Percentiles rank a stretch among this genome's conserved stretches.
These are phyloP conservation scores for Coemansia asiatica DNA, from an alignment of 192 early-diverging fungal genomes.

Conservation along the genomic window DNA sequence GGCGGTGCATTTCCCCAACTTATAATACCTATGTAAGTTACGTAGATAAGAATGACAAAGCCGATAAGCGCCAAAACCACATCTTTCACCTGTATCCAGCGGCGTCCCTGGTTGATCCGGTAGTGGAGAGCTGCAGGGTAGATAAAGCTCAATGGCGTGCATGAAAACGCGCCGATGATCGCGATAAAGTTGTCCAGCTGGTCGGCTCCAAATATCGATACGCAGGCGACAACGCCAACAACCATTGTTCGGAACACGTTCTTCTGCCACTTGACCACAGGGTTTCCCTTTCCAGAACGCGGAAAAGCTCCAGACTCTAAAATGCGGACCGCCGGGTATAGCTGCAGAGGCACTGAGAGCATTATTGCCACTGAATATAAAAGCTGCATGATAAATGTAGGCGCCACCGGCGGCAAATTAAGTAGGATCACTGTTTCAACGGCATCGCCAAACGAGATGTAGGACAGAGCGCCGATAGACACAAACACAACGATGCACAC, in stretches of 20 bases:
- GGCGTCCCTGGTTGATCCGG: constrained; percentile 55
- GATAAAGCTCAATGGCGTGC: constrained; percentile 76
- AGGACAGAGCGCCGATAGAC: constrained; percentile 75
- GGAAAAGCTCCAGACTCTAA: constrained; percentile 81
- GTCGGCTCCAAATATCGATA: constrained; percentile 77
- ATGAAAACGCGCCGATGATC: constrained; percentile 81
- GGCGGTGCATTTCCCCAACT: constrained; percentile 47
- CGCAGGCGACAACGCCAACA: constrained; percentile 64
- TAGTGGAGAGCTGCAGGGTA: constrained; percentile 86
- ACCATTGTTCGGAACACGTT: constrained; percentile 75
- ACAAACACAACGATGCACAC: constrained; percentile 79
- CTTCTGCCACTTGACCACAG: constrained; percentile 81
- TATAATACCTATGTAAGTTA: constrained; percentile 61
- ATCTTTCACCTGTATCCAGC: constrained; percentile 59
- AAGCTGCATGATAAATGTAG: constrained; percentile 71
- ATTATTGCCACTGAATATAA: constrained; percentile 94
- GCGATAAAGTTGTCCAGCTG: constrained; percentile 84
- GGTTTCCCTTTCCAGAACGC: constrained; percentile 74
- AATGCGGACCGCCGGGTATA: constrained; percentile 93
- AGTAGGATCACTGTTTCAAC: constrained; percentile 88
- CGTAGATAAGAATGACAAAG: constrained; percentile 72
- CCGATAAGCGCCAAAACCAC: constrained; percentile 67
- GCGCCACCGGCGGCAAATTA: constrained; percentile 70
- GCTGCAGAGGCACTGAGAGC: constrained; percentile 86
- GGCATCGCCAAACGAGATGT: constrained; percentile 80